Percentiles rank a stretch among this genome's conserved stretches.
phyloP scores from a whole-genome alignment of 2,329 filamentous ascomycete species.

The Pseudocercospora macadamiae region DNA sequence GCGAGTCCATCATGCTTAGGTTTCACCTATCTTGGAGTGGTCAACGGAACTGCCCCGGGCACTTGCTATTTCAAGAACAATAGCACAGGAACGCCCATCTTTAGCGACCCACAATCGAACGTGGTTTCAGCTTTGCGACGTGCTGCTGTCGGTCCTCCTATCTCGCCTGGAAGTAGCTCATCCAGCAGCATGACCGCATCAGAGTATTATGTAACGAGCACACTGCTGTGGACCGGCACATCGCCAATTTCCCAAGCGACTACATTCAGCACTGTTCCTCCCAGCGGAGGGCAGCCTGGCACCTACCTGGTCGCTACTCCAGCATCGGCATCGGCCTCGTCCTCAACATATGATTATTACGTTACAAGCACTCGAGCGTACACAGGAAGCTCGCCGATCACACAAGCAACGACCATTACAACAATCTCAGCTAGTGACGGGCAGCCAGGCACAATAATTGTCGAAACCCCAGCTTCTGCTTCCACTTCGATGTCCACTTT shows the following conservation, averaged over 20 bases:
- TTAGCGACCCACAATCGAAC: not conserved
- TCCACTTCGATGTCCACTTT: not conserved
- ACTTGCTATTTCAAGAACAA: slow-evolving; percentile 29
- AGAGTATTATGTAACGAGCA: slow-evolving; percentile 11
- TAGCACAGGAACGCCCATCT: not conserved
- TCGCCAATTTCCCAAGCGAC: not conserved
- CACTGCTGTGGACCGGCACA: slow-evolving; percentile 7
- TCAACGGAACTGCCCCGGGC: slow-evolving; percentile 30
- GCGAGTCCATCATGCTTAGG: slow-evolving; percentile 24
- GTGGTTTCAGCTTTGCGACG: slow-evolving; percentile 5
- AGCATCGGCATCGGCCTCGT: no score
- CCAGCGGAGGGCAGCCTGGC: not conserved
- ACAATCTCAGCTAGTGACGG: slow-evolving; percentile 4
- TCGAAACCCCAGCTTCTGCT: not conserved
- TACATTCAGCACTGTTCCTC: slow-evolving; percentile 7
- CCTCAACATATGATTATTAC: no score
- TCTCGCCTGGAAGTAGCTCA: slow-evolving; percentile 1
- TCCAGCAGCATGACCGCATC: no score
- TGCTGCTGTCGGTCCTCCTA: slow-evolving; percentile 1
- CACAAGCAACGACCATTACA: not conserved
- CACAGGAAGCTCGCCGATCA: not conserved
- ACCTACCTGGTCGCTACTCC: slow-evolving; percentile 14
- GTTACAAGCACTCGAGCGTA: not conserved
- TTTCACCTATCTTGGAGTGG: slow-evolving; percentile 28
- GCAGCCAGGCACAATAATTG: not conserved